These are phyloP conservation scores for Antarctomyces pellizariae DNA, from an alignment of 495 filamentous ascomycete species.

Conservation along the genomic window DNA sequence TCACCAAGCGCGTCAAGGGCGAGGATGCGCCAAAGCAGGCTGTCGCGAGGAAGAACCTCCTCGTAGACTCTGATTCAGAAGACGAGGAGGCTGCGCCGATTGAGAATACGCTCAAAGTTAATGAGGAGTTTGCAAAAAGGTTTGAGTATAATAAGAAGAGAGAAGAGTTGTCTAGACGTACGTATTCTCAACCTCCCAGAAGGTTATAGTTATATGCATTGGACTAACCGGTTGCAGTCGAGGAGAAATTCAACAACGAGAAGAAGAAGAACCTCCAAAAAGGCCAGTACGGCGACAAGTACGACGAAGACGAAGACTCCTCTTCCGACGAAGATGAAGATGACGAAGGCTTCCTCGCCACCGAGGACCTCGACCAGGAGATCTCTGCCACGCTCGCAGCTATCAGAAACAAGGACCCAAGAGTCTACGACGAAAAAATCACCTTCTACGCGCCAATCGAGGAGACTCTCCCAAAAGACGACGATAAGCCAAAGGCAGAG, in stretches of 20 bases:
- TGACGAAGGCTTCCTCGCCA: constrained; percentile 65
- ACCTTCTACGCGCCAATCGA: constrained; percentile 55
- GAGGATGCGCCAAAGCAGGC: too few species aligned
- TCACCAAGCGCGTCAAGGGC: too few species aligned
- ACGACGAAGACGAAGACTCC: constrained; percentile 31
- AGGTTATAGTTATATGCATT: constrained; percentile 3
- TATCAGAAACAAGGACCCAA: constrained; percentile 70
- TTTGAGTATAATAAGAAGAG: constrained; percentile 96
- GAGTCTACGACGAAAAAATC: constrained; percentile 57
- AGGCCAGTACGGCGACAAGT: constrained; percentile 18
- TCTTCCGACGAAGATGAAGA: constrained; percentile 66
- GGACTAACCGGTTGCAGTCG: constrained; percentile 28
- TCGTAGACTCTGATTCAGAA: too few species aligned
- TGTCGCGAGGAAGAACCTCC: too few species aligned
- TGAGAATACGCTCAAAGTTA: constrained; percentile 72
- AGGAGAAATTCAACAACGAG: constrained; percentile 61
- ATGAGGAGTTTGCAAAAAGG: constrained; percentile 66
- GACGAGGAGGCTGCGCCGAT: too few species aligned
- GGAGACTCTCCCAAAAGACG: constrained; percentile 16
- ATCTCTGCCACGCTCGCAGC: constrained; percentile 68
- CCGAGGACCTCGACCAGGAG: constrained; percentile 59
- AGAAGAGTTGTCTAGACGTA: constrained; percentile 64
- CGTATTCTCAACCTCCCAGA: constrained; percentile 12
- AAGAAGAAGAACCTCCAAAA: constrained; percentile 12
- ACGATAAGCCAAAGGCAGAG: constrained; percentile 31